Percentiles rank a stretch among this genome's conserved stretches.
Evolutionary conservation across 345 rosid species (phyloP).

Genomic region (Schrenkiella parvula): DNA sequence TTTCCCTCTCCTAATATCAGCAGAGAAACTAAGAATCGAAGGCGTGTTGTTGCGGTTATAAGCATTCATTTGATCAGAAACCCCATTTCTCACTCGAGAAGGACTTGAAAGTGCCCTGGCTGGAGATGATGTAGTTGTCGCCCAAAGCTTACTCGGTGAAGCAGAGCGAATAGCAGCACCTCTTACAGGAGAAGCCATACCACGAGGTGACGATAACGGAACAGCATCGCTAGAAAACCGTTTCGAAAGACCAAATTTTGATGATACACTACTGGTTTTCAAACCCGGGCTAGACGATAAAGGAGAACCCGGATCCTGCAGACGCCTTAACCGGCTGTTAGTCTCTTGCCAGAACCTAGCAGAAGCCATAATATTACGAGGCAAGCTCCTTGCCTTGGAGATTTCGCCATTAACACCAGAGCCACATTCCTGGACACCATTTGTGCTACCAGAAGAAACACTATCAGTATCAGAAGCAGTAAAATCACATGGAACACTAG

Average conservation of each 20-base stretch:
- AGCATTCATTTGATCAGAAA: conserved; percentile 43
- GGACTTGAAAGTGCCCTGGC: conserved; percentile 42
- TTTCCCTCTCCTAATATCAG: conserved; percentile 79
- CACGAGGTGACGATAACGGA: conserved; percentile 61
- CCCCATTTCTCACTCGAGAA: conserved; percentile 46
- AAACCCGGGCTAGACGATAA: conserved; percentile 60
- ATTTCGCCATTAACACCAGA: conserved; percentile 44
- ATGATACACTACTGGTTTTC: conserved; percentile 47
- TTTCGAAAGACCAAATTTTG: conserved; percentile 66
- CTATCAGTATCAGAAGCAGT: conserved; percentile 84
- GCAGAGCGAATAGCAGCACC: conserved; percentile 43
- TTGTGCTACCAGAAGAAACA: conserved; percentile 70
- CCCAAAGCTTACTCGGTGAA: conserved; percentile 45
- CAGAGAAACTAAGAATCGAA: conserved; percentile 76
- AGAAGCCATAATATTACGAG: conserved; percentile 63
- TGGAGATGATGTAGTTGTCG: conserved; percentile 47
- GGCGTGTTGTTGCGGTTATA: conserved; percentile 40
- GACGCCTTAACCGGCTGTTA: conserved; percentile 82
- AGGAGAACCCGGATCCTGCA: conserved; percentile 90
- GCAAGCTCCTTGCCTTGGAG: conserved; percentile 46
- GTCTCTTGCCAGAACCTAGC: conserved; percentile 99
- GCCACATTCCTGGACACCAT: conserved; percentile 50
- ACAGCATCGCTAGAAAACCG: conserved; percentile 59
- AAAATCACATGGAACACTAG: conserved; percentile 51
- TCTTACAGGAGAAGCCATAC: conserved; percentile 70